phyloP scores from a whole-genome alignment of 2,329 filamentous ascomycete species.

The Diaporthe aspalathi region DNA sequence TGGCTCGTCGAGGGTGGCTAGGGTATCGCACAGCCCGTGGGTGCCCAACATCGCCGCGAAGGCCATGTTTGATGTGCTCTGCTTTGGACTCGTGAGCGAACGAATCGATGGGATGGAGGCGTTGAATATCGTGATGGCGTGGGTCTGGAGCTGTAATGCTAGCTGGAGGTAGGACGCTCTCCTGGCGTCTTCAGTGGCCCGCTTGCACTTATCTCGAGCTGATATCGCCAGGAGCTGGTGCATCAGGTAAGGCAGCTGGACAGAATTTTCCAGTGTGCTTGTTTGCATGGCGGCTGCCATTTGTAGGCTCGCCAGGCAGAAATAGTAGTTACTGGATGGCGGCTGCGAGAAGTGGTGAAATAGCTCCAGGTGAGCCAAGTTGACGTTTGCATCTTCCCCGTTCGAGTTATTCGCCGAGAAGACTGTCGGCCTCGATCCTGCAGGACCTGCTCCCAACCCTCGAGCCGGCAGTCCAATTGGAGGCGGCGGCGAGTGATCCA shows the following conservation, averaged over 20 bases:
- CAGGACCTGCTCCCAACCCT: background rate
- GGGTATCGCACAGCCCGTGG: conserved; percentile 61
- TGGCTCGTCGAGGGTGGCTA: conserved; percentile 51
- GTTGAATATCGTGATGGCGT: conserved; percentile 47
- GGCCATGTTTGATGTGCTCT: conserved; percentile 55
- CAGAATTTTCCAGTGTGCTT: conserved; percentile 42
- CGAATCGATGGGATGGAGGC: conserved; percentile 39
- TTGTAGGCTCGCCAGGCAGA: conserved; percentile 34
- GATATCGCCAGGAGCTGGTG: conserved; percentile 52
- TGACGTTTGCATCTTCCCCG: conserved; percentile 1
- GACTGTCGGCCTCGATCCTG: conserved; percentile 7
- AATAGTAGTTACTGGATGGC: conserved; percentile 39
- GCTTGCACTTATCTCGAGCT: conserved; percentile 45
- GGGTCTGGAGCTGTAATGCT: conserved; percentile 48
- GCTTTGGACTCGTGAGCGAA: conserved; percentile 46
- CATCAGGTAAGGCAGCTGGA: conserved; percentile 50
- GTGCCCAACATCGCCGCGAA: conserved; percentile 58
- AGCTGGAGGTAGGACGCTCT: conserved; percentile 43
- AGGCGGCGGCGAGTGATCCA: background rate
- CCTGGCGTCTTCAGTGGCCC: conserved; percentile 46
- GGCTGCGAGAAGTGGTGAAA: conserved; percentile 40
- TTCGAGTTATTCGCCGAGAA: background rate
- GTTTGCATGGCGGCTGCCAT: conserved; percentile 5
- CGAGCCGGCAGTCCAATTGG: background rate
- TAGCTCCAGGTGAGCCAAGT: conserved; percentile 26